Conservation (phyloP, 2,329 filamentous ascomycete genomes). For the Penicillium sp. region DNA sequence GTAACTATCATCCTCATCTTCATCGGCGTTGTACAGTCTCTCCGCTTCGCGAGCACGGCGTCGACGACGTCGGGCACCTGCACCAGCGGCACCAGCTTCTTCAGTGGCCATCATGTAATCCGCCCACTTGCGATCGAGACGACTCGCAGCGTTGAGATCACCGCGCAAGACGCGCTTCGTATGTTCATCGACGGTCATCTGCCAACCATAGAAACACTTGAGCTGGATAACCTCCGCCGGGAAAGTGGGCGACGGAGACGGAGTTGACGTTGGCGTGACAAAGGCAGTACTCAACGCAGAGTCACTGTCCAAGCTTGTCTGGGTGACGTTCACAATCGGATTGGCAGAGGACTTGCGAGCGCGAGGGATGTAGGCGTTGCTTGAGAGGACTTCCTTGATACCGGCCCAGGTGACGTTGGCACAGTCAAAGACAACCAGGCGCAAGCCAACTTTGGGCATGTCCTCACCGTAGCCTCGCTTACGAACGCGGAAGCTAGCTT, state of each 20-base stretch:
- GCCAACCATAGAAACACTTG: conserved; percentile 95
- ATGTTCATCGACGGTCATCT: conserved; percentile 93
- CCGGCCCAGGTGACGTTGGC: conserved; percentile 92
- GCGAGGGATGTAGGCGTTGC: conserved; percentile 76
- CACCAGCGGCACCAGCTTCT: conserved; percentile 70
- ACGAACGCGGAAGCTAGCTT: conserved; percentile 81
- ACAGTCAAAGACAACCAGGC: conserved; percentile 88
- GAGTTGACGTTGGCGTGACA: conserved; percentile 30
- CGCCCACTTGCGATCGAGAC: conserved; percentile 90
- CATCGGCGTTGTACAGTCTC: conserved; percentile 78
- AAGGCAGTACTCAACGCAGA: conserved; percentile 36
- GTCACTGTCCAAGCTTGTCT: conserved; percentile 31
- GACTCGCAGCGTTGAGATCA: conserved; percentile 73
- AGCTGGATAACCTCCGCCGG: conserved; percentile 81
- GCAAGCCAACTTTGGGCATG: conserved; percentile 67
- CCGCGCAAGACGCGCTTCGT: conserved; percentile 81
- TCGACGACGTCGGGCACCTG: conserved; percentile 71
- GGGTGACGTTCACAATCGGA: conserved; percentile 43
- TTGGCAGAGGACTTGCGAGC: conserved; percentile 43
- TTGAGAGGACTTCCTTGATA: conserved; percentile 81
- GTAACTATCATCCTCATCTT: conserved; percentile 64
- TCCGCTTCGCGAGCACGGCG: conserved; percentile 82
- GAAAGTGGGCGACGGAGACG: conserved; percentile 52
- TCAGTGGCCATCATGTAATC: conserved; percentile 93
- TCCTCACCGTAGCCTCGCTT: conserved; percentile 62